Evolutionary conservation across 2,329 filamentous ascomycete species (phyloP).

Genomic region (Colletotrichum karsti): DNA sequence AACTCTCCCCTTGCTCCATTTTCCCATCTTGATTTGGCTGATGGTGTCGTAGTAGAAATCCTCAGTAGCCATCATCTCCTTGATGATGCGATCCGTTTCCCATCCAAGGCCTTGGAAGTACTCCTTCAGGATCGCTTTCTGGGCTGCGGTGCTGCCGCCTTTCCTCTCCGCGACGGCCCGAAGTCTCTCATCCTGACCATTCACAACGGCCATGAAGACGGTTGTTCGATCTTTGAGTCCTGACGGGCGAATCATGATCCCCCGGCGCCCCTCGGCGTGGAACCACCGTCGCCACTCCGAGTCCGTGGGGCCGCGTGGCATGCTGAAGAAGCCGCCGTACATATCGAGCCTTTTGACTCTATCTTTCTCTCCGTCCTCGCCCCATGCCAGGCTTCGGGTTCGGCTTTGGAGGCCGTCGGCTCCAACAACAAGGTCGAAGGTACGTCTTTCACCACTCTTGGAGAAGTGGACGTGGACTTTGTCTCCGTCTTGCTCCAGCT

Average conservation of each 20-base stretch:
- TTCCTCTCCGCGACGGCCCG: conserved; percentile 4
- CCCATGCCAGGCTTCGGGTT: conserved; percentile 50
- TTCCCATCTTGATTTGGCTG: conserved; percentile 49
- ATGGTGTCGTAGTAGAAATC: conserved; percentile 55
- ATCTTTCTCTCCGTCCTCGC: conserved; percentile 34
- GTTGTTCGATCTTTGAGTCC: conserved; percentile 29
- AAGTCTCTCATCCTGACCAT: conserved; percentile 35
- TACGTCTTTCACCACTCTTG: conserved; percentile 45
- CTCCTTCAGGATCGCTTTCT: conserved; percentile 49
- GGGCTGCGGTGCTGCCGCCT: conserved; percentile 36
- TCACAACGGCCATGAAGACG: conserved; percentile 39
- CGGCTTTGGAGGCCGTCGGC: conserved; percentile 63
- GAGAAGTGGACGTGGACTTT: conserved; percentile 49
- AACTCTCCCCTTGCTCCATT: conserved; percentile 45
- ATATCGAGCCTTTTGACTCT: conserved; percentile 39
- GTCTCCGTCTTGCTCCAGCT: conserved; percentile 37
- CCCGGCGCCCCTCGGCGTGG: conserved; percentile 43
- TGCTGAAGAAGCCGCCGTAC: conserved; percentile 50
- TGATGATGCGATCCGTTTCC: conserved; percentile 46
- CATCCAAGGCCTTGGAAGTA: conserved; percentile 56
- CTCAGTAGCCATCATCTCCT: conserved; percentile 42
- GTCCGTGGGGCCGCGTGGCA: conserved; percentile 38
- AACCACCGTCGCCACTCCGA: conserved; percentile 37
- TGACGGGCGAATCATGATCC: conserved; percentile 47
- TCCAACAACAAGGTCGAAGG: conserved; percentile 62